Percentiles rank a stretch among this genome's conserved stretches.
Conservation (phyloP, 1,284 basidiomycete species). For the Ganoderma multipileum region DNA sequence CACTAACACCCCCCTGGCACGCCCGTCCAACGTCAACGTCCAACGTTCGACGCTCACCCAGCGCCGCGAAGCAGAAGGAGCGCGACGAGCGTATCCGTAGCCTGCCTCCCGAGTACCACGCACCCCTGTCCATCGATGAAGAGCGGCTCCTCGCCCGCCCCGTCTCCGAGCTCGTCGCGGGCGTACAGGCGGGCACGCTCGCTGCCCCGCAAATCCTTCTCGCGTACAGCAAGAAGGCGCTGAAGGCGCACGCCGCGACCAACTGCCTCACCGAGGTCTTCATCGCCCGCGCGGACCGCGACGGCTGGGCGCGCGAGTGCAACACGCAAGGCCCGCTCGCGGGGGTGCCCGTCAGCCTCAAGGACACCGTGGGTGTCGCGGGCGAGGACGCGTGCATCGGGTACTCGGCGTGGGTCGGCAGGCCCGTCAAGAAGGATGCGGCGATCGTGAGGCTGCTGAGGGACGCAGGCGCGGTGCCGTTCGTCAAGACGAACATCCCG, state of each 20-base stretch:
- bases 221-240: slow-evolving; percentile 58
- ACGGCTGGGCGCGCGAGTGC: slow-evolving; percentile 47
- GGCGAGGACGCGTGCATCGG: slow-evolving; percentile 82
- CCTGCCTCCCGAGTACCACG: slow-evolving; percentile 49
- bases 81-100: slow-evolving; percentile 49
- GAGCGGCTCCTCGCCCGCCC: slow-evolving; percentile 47
- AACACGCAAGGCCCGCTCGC: slow-evolving; percentile 60
- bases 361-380: slow-evolving; percentile 68
- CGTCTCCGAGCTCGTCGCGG: slow-evolving; percentile 48
- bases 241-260: slow-evolving; percentile 58
- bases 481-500: slow-evolving; percentile 80
- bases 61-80: slow-evolving; percentile 52
- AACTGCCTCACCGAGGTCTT: slow-evolving; percentile 68
- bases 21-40: not conserved
- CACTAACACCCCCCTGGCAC: slow-evolving; percentile 1
- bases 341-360: slow-evolving; percentile 74
- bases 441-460: slow-evolving; percentile 67
- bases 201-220: slow-evolving; percentile 50
- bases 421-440: slow-evolving; percentile 59
- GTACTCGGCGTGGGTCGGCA: slow-evolving; percentile 66
- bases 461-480: slow-evolving; percentile 76
- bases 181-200: slow-evolving; percentile 48
- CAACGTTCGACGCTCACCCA: slow-evolving; percentile 18
- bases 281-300: slow-evolving; percentile 40
- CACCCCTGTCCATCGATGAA: slow-evolving; percentile 48